Evolutionary conservation across 2,329 filamentous ascomycete species (phyloP).

Genomic region (Fusarium beomiforme): DNA sequence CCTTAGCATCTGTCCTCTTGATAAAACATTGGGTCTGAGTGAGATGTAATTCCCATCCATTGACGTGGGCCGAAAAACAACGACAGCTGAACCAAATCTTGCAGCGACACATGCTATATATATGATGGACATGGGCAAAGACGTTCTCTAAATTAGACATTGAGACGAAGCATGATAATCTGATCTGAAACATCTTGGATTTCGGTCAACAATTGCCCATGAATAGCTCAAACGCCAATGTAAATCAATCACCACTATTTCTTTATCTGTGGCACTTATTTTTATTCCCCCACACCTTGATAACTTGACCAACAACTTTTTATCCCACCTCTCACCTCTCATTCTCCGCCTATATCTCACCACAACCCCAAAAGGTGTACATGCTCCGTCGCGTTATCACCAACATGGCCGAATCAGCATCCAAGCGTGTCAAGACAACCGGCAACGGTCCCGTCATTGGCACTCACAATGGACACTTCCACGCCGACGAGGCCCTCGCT

Average conservation of each 20-base stretch:
- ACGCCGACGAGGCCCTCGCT: conserved; percentile 96
- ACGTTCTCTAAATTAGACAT: neutral
- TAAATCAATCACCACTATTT: neutral
- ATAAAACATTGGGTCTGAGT: neutral
- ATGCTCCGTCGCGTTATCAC: conserved; percentile 48
- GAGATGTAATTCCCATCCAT: neutral
- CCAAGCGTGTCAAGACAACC: conserved; percentile 86
- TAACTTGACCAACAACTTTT: conserved; percentile 12
- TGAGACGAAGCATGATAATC: neutral
- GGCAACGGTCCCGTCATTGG: conserved; percentile 73
- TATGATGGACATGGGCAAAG: neutral
- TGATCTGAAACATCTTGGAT: neutral
- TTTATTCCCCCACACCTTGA: conserved; percentile 12
- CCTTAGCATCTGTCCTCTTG: too few species aligned
- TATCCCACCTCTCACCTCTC: neutral
- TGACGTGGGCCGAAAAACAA: neutral
- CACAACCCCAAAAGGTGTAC: neutral
- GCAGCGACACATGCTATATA: neutral
- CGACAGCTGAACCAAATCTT: too few species aligned
- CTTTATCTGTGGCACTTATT: conserved; percentile 5
- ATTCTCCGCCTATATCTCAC: neutral
- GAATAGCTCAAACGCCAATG: neutral
- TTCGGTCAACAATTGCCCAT: neutral
- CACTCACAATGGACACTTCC: conserved; percentile 98
- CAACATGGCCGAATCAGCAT: conserved; percentile 68